Percentiles rank a stretch among this genome's conserved stretches.
Conservation (phyloP, 345 rosid genomes). For the Noccaea caerulescens region DNA sequence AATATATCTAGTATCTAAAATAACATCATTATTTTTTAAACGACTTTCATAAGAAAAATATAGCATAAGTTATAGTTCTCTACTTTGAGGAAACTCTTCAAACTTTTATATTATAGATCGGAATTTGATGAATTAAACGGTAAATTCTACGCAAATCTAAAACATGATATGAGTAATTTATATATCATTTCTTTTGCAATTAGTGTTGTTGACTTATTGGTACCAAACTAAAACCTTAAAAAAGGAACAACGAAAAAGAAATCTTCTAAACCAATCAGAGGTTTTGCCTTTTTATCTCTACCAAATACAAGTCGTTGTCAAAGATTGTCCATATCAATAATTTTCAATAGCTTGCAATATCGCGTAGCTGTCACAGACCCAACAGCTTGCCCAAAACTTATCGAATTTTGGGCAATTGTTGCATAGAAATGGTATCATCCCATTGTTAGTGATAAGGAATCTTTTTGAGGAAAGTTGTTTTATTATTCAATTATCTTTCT, state of each 20-base stretch:
- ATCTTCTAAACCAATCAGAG: conserved; percentile 36
- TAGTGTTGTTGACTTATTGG: conserved; percentile 43
- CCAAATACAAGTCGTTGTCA: conserved; percentile 44
- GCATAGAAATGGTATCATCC: conserved; percentile 48
- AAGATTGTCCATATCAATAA: conserved; percentile 48
- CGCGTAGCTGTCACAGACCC: conserved; percentile 47
- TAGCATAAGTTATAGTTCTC: background rate
- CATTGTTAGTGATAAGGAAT: conserved; percentile 46
- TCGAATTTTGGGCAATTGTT: conserved; percentile 40
- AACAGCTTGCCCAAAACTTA: conserved; percentile 46
- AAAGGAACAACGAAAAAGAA: conserved; percentile 30
- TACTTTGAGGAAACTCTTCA: background rate
- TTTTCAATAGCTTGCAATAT: conserved; percentile 45
- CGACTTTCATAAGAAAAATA: background rate
- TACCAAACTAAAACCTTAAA: conserved; percentile 40
- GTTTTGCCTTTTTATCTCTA: conserved; percentile 27
- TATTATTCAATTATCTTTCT: conserved; percentile 34
- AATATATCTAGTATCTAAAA: background rate
- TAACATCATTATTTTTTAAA: too few species aligned
- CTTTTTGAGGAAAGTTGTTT: conserved; percentile 47
- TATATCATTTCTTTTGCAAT: conserved; percentile 12
- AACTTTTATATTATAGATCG: background rate
- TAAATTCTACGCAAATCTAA: background rate
- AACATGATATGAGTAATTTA: conserved; percentile 14
- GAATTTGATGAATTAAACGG: background rate